Evolutionary conservation across 768 basidiomycete species (phyloP).

Genomic region (Hypholoma sublateritium): DNA sequence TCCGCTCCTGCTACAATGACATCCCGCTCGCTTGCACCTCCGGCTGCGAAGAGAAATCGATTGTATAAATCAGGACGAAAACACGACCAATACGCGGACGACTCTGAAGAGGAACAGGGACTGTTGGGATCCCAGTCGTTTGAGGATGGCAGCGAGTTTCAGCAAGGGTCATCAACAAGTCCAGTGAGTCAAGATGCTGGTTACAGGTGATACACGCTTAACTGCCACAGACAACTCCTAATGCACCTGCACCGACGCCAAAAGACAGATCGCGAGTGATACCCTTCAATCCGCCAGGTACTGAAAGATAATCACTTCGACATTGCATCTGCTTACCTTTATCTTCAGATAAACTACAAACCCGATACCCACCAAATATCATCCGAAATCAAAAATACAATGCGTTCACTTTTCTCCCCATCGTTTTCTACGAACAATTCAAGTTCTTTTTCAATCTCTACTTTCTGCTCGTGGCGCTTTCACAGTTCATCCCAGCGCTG

Average conservation of each 20-base stretch:
- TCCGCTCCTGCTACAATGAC: conserved; percentile 22
- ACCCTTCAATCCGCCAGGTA: conserved; percentile 72
- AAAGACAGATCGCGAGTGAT: conserved; percentile 79
- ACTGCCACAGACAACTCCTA: conserved; percentile 19
- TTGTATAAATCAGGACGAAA: conserved; percentile 39
- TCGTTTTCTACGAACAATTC: conserved; percentile 99
- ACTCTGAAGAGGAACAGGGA: conserved; percentile 52
- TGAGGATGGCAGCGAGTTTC: conserved; percentile 15
- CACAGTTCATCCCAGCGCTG: conserved; percentile 93
- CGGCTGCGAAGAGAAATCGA: conserved; percentile 22
- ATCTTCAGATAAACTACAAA: conserved; percentile 64
- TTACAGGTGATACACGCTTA: background rate
- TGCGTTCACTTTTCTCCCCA: conserved; percentile 91
- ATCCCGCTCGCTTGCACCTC: conserved; percentile 23
- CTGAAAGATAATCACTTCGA: background rate
- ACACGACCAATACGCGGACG: conserved; percentile 59
- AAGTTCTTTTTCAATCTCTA: conserved; percentile 99
- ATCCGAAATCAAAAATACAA: conserved; percentile 99
- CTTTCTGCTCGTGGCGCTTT: conserved; percentile 94
- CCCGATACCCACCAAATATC: conserved; percentile 80
- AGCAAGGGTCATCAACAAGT: background rate
- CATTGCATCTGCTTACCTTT: background rate
- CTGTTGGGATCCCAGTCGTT: conserved; percentile 14
- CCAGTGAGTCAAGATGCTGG: background rate
- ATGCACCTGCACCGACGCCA: conserved; percentile 25